Conservation (phyloP, 768 basidiomycete species). For the Lentinula edodes region DNA sequence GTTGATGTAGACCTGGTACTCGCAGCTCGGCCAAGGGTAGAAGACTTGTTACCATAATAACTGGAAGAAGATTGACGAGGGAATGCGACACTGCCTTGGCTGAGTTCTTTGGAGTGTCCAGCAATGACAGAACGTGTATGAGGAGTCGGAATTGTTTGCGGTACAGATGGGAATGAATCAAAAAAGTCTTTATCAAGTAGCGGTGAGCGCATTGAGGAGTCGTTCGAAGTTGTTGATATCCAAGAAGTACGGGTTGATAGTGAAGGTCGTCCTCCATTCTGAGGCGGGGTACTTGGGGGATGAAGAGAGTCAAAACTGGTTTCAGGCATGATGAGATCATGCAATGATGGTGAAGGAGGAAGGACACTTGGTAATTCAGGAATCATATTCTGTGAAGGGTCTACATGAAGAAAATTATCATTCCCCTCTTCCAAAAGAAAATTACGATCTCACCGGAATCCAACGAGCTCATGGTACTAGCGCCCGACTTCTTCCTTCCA, state of each 20-base stretch:
- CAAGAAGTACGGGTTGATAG: slow-evolving; percentile 35
- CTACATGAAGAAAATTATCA: background rate
- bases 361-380: slow-evolving; percentile 11
- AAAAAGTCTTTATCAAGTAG: slow-evolving; percentile 56
- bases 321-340: slow-evolving; percentile 7
- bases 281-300: slow-evolving; percentile 13
- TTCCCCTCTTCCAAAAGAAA: background rate
- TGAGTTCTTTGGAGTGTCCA: background rate
- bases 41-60: background rate
- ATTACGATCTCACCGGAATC: slow-evolving; percentile 31
- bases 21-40: background rate
- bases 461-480: slow-evolving; percentile 34
- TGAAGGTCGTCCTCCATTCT: slow-evolving; percentile 8
- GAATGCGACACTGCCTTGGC: background rate
- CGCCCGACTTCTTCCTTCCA: slow-evolving; percentile 47
- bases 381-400: background rate
- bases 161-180: slow-evolving; percentile 71
- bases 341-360: slow-evolving; percentile 16
- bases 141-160: slow-evolving; percentile 38
- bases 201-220: slow-evolving; percentile 37
- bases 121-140: slow-evolving; percentile 7
- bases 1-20: slow-evolving; percentile 1
- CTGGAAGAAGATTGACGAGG: background rate
- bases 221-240: slow-evolving; percentile 36
- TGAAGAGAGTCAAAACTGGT: slow-evolving; percentile 9